These are phyloP conservation scores for Malassezia japonica DNA, from an alignment of 1,284 basidiomycete species.

Conservation along the genomic window DNA sequence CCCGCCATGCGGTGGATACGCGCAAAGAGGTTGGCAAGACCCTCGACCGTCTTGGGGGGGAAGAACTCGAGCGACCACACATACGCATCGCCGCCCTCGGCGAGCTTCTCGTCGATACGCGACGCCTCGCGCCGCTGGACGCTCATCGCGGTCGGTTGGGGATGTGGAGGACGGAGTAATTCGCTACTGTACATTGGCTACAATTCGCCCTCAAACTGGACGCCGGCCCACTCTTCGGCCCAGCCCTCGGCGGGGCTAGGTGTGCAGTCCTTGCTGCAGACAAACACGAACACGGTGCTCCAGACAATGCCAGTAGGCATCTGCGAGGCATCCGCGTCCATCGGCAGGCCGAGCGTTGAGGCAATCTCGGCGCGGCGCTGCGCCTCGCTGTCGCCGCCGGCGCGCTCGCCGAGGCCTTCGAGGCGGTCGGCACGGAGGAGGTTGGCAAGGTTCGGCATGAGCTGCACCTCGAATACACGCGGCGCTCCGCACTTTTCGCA, in stretches of 20 bases:
- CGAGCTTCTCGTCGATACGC: constrained; percentile 14
- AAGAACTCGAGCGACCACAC: constrained; percentile 77
- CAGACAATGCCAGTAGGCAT: constrained; percentile 34
- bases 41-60: constrained; percentile 80
- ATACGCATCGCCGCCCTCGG: constrained; percentile 16
- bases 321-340: constrained; percentile 1
- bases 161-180: neutral
- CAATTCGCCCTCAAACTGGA: constrained; percentile 17
- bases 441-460: constrained; percentile 47
- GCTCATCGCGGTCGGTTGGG: neutral
- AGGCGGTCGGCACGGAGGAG: constrained; percentile 26
- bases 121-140: neutral
- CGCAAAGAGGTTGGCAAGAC: constrained; percentile 58
- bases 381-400: constrained; percentile 13
- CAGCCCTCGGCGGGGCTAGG: constrained; percentile 22
- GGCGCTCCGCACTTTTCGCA: constrained; percentile 31
- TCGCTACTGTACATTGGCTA: neutral
- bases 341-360: constrained; percentile 24
- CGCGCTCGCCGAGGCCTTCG: neutral
- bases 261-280: constrained; percentile 36
- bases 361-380: constrained; percentile 29
- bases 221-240: constrained; percentile 28
- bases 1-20: constrained; percentile 55
- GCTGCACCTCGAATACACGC: constrained; percentile 43
- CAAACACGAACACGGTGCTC: constrained; percentile 41